phyloP scores from a whole-genome alignment of 306 rosid genomes.

The Arachis stenosperma region DNA sequence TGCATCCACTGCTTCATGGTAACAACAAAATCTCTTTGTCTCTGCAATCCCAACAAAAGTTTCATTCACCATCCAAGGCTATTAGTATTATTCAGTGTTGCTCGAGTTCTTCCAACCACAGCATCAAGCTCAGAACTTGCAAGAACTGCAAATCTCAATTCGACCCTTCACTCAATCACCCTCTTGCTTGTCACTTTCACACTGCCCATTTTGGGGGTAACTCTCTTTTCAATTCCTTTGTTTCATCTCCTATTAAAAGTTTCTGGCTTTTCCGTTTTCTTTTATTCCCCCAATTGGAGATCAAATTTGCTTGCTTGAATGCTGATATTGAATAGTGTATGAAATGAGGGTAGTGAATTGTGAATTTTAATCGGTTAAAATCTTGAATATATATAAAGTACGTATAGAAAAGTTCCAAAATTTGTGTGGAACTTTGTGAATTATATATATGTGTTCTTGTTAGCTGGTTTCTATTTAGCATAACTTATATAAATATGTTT shows the following conservation, averaged over 20 bases:
- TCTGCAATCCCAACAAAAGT: constrained; percentile 33
- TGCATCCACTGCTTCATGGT: constrained; percentile 25
- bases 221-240: neutral
- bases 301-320: neutral
- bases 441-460: neutral
- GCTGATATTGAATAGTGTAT: constrained; percentile 2
- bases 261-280: neutral
- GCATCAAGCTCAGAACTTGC: constrained; percentile 64
- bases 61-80: constrained; percentile 26
- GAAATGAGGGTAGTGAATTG: neutral
- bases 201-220: constrained; percentile 94
- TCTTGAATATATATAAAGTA: neutral
- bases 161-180: constrained; percentile 72
- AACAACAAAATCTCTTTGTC: constrained; percentile 20
- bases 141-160: constrained; percentile 89
- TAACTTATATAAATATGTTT: neutral
- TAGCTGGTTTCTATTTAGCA: no score
- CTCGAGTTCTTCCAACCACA: constrained; percentile 42
- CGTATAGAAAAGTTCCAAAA: neutral
- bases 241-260: neutral
- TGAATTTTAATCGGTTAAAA: neutral
- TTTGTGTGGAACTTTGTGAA: neutral
- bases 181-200: constrained; percentile 82
- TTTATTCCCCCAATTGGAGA: neutral
- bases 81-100: constrained; percentile 52